Base-by-base conservation (phyloP, 257 asterid genomes). In the Nicotiana obtusifolia region DNA sequence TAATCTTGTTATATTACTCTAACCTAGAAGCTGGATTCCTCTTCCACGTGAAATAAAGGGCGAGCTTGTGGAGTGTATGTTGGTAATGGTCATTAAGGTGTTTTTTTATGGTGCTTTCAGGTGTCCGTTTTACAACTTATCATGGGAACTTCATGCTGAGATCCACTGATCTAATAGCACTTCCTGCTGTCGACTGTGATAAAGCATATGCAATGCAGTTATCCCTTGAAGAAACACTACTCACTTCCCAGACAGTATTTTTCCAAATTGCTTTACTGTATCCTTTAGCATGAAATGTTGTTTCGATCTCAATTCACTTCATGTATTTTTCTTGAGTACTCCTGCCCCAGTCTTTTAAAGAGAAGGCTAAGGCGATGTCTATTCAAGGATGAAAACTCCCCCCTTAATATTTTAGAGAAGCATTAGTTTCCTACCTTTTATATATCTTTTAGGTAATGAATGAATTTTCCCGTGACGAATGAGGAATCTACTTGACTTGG, bases 141-240 rank as follows among this genome's bases (percentile, higher is more conserved):
- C 99, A 96, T 87, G 99, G 99, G 75, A 94, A 96, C 85, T 94
- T 96, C 84, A 96, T 96, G 99, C 89, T 96, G 81, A 89, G 98
- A 83, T 96, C 99, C 83, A 91, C 99, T 28, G 99, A 96, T 91
- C 87, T 96, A 80, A 83, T 96, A 83, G 97, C 99, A 49, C 98
- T 96, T 86, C 99, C 99, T 69, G 98, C 97, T 86, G 97, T 91
- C 65, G 98, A 96, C 89, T 96, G 98, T 84, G 99, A 96, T 85
- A 96, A 96, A 89, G 99, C 98, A 76, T 96, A 93, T 87, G 98
- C 91, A 47, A 97, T 97, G 80, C 98, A 94, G 85, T 88, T 94
- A 86, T 90, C 92, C 81, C 97, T 96, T 80, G 98, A 96, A 89
- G 99, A 96, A 81, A 94, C 99, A 31, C 87, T 96, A 81, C 86